phyloP scores from a whole-genome alignment of 2,329 filamentous ascomycete species.

The Alternaria brassicicola region DNA sequence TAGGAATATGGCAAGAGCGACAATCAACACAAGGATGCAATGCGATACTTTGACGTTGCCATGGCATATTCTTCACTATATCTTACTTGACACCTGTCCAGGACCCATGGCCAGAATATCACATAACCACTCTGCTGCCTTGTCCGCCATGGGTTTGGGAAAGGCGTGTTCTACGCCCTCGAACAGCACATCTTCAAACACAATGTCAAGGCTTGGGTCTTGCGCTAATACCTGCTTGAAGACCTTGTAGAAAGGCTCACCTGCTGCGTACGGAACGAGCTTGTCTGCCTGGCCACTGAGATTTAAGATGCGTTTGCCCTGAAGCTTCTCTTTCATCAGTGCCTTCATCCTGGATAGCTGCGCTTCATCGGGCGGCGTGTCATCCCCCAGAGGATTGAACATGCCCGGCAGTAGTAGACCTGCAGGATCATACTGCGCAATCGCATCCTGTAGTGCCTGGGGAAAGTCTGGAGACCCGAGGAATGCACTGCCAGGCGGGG shows the following conservation, averaged over 20 bases:
- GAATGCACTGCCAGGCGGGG: slow-evolving; percentile 66
- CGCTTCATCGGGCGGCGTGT: slow-evolving; percentile 43
- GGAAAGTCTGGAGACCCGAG: slow-evolving; percentile 82
- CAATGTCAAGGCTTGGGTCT: slow-evolving; percentile 57
- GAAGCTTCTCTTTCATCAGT: slow-evolving; percentile 56
- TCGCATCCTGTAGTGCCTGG: slow-evolving; percentile 65
- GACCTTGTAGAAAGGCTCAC: slow-evolving; percentile 65
- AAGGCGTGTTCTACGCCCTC: slow-evolving; percentile 73
- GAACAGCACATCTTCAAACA: slow-evolving; percentile 71
- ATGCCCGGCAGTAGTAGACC: slow-evolving; percentile 66
- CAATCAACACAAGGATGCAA: too few relatives aligned
- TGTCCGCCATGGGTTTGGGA: slow-evolving; percentile 68
- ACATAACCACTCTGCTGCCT: slow-evolving; percentile 68
- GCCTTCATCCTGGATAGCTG: slow-evolving; percentile 38
- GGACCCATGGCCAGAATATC: slow-evolving; percentile 41
- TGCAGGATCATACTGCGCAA: slow-evolving; percentile 74
- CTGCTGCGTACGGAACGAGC: slow-evolving; percentile 71
- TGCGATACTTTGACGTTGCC: too few relatives aligned
- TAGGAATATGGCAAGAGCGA: too few relatives aligned
- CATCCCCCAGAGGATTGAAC: slow-evolving; percentile 32
- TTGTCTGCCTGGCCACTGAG: slow-evolving; percentile 70
- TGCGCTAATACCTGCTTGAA: slow-evolving; percentile 64
- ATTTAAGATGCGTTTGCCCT: slow-evolving; percentile 44
- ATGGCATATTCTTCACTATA: slow-evolving; percentile 16
- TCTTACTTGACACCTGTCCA: slow-evolving; percentile 28